phyloP scores from a whole-genome alignment of 2,329 filamentous ascomycete genomes.

The Colletotrichum gloeosporioides region DNA sequence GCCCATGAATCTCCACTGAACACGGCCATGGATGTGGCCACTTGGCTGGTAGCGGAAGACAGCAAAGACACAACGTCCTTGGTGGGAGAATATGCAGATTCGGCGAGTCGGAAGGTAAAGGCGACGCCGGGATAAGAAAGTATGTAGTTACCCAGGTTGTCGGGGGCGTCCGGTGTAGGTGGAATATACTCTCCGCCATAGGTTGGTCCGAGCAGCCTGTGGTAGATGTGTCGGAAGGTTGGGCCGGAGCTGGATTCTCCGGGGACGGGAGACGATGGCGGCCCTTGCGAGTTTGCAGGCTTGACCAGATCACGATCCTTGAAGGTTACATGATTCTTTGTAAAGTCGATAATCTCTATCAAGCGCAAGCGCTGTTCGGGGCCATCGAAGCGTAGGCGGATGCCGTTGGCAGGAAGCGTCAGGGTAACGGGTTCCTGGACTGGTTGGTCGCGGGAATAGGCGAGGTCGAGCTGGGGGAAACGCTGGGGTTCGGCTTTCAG shows the following conservation, averaged over 20 bases:
- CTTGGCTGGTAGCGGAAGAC: conserved; percentile 73
- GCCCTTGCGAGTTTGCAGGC: conserved; percentile 45
- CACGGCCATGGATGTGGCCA: conserved; percentile 86
- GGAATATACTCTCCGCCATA: conserved; percentile 92
- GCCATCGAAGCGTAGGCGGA: conserved; percentile 92
- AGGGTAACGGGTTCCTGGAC: conserved; percentile 78
- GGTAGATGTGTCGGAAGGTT: conserved; percentile 88
- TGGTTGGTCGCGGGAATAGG: conserved; percentile 78
- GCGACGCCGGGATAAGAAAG: conserved; percentile 94
- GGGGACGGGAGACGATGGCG: conserved; percentile 30
- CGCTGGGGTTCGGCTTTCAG: conserved; percentile 85
- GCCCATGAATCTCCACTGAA: conserved; percentile 93
- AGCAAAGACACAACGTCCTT: conserved; percentile 88
- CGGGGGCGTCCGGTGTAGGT: conserved; percentile 55
- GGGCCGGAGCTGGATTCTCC: conserved; percentile 60
- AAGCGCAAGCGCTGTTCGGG: conserved; percentile 89
- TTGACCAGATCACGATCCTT: conserved; percentile 81
- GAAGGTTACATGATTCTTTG: conserved; percentile 82
- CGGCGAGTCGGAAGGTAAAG: conserved; percentile 84
- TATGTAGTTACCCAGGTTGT: conserved; percentile 77
- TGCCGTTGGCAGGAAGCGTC: conserved; percentile 80
- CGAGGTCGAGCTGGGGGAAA: conserved; percentile 83
- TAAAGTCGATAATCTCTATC: conserved; percentile 91
- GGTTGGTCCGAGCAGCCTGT: conserved; percentile 89
- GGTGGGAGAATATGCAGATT: conserved; percentile 74